Evolutionary conservation across 108 stramenopile species (phyloP).

Genomic region (Cyclotella distinguenda): DNA sequence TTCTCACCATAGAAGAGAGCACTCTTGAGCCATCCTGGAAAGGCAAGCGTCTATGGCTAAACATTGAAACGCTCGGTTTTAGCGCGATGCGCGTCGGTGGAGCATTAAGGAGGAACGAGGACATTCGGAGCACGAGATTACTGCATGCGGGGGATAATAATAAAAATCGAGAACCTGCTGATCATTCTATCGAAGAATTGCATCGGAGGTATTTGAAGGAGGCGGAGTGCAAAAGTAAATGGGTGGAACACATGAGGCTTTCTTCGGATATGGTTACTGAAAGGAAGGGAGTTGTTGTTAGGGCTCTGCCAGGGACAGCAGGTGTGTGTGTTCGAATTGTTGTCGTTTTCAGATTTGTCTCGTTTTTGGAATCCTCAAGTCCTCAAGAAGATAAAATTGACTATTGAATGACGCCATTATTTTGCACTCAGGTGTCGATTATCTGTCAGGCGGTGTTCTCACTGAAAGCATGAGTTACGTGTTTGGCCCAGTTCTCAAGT

Average conservation of each 20-base stretch:
- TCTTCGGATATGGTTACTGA: conserved; percentile 34
- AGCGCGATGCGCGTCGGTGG: conserved; percentile 25
- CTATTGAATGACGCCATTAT: background rate
- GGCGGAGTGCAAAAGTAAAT: conserved; percentile 36
- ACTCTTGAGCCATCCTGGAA: conserved; percentile 26
- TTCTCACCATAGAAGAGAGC: conserved; percentile 16
- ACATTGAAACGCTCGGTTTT: conserved; percentile 25
- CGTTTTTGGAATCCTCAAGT: no score
- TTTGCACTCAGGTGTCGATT: conserved; percentile 22
- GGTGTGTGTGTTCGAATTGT: no score
- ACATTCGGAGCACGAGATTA: conserved; percentile 3
- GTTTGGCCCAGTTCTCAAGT: conserved; percentile 41
- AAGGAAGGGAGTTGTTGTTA: conserved; percentile 31
- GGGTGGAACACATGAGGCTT: conserved; percentile 42
- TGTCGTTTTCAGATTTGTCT: no score
- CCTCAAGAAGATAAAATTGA: no score
- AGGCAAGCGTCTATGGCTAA: conserved; percentile 42
- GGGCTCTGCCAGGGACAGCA: conserved; percentile 29
- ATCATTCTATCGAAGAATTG: conserved; percentile 17
- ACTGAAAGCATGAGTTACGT: conserved; percentile 36
- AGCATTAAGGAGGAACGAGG: conserved; percentile 26
- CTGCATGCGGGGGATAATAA: background rate
- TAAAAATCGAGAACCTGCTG: background rate
- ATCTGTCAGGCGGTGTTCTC: conserved; percentile 29
- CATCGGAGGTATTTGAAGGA: conserved; percentile 35